phyloP scores from a whole-genome alignment of 2,329 filamentous ascomycete genomes.

The Xylariaceae sp. region DNA sequence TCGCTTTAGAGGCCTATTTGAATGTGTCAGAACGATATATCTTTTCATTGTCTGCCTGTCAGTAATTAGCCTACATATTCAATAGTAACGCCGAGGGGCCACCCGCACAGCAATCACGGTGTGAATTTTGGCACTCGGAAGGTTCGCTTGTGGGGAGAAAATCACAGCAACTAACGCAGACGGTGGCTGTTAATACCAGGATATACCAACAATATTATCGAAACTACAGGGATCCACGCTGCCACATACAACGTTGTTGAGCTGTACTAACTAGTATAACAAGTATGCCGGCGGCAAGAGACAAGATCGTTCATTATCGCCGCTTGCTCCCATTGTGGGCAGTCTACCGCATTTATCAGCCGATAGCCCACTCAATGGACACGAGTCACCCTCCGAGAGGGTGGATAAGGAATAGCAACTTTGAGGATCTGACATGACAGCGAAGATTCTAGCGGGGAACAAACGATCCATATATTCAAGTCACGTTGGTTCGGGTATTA shows the following conservation, averaged over 20 bases:
- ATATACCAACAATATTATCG: not conserved
- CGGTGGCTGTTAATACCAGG: not conserved
- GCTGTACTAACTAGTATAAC: no score
- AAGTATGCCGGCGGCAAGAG: slow-evolving; percentile 3
- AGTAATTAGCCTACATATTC: no score
- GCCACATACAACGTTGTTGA: not conserved
- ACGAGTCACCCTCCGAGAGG: no score
- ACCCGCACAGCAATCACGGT: no score
- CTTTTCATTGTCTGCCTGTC: no score
- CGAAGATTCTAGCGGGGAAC: not conserved
- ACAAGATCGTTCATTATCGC: not conserved
- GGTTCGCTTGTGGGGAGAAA: no score
- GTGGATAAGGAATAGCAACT: no score
- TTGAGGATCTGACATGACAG: not conserved
- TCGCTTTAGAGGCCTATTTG: no score
- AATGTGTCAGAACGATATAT: no score
- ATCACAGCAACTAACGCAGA: not conserved
- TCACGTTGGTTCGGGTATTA: slow-evolving; percentile 7
- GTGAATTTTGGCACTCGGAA: no score
- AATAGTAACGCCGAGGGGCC: no score
- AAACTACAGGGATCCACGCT: slow-evolving; percentile 6
- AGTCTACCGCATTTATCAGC: not conserved
- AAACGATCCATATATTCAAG: not conserved
- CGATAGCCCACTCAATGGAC: not conserved
- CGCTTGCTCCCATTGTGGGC: not conserved